Evolutionary conservation across 2,329 filamentous ascomycete genomes (phyloP), one percentile per base, ranked within the genome.

Genomic region (Alternaria arbusti): DNA sequence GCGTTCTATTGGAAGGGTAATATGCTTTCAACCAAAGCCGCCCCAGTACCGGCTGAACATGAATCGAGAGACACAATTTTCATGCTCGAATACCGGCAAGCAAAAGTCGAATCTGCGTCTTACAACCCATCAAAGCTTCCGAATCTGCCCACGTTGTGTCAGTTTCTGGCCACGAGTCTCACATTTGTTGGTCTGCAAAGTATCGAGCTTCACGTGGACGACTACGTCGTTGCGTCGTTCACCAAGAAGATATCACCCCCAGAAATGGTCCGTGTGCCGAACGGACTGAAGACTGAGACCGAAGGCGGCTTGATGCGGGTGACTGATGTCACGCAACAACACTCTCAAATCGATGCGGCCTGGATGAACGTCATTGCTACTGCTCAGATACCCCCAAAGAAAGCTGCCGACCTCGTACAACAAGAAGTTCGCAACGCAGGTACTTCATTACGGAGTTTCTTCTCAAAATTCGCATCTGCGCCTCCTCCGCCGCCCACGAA

Each of bases 1-100:
- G 95, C 95, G 0, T 99, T 99, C 77, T 99, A 97, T 83, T 99
- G 96, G 96, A 98, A 97, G 80, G 94, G 92, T n/a, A 98, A 98
- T 79, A 93, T 93, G 6, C 86, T 99, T 2, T 98, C 97, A 78
- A 99, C 96, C 23, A 91, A 94, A 72, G 92, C 93, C 70, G 86
- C 96, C 22, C 89, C 90, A 69, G 82, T 97, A 8, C 89, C 91
- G 2, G 84, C 88, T 49, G 87, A 88, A 23, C 86, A 93, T 74
- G 82, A 85, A 15, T 91, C 86, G 59, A 84, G 84, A 30, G 88
- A 95, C 72, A 99, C 96, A 3, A 91, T 91, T n/a, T 99, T 99
- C 77, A 90, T 97, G 50, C 86, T 99, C 50, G 94, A 98, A 76
- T 97, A 98, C 80, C 88, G 96, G 75, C 97, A 96, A 77, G 88